These are phyloP conservation scores for Starmerella etchellsii DNA, from an alignment of 805 yeast genomes.

Conservation along the genomic window DNA sequence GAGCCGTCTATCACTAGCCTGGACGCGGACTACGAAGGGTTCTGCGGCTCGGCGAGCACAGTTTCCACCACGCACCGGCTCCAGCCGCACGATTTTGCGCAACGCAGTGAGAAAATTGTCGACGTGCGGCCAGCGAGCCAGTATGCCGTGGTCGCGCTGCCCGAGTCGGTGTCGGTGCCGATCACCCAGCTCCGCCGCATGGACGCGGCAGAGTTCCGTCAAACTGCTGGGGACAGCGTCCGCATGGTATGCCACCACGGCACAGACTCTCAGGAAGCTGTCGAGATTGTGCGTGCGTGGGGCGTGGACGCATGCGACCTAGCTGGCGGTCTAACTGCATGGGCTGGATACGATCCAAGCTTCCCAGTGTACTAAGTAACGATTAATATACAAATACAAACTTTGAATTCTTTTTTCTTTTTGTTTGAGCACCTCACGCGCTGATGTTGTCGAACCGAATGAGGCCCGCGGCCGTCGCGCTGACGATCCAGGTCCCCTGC, in stretches of 20 bases:
- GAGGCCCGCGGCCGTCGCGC: constrained; percentile 40
- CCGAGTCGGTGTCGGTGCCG: constrained; percentile 51
- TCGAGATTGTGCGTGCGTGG: constrained; percentile 38
- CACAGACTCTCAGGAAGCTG: constrained; percentile 78
- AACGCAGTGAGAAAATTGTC: constrained; percentile 30
- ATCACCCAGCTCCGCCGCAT: constrained; percentile 35
- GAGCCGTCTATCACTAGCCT: constrained; percentile 41
- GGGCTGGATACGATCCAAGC: constrained; percentile 49
- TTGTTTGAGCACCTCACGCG: not conserved
- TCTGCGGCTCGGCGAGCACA: constrained; percentile 53
- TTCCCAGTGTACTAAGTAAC: constrained; percentile 48
- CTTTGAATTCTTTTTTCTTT: not conserved
- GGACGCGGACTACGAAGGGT: constrained; percentile 48
- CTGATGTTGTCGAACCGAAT: constrained; percentile 29
- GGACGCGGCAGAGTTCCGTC: constrained; percentile 21
- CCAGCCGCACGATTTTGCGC: not conserved
- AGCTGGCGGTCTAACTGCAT: constrained; percentile 61
- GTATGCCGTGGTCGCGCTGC: constrained; percentile 50
- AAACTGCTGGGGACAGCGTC: constrained; percentile 26
- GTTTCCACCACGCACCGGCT: constrained; percentile 32
- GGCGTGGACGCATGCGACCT: constrained; percentile 52
- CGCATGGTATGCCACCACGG: constrained; percentile 76
- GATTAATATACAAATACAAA: not conserved
- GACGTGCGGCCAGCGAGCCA: constrained; percentile 81
- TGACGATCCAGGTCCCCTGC: constrained; percentile 47